Evolutionary conservation across 352 stramenopile genomes (phyloP), one percentile per base, ranked within the genome.

Genomic region (Pythium aristosporum): DNA sequence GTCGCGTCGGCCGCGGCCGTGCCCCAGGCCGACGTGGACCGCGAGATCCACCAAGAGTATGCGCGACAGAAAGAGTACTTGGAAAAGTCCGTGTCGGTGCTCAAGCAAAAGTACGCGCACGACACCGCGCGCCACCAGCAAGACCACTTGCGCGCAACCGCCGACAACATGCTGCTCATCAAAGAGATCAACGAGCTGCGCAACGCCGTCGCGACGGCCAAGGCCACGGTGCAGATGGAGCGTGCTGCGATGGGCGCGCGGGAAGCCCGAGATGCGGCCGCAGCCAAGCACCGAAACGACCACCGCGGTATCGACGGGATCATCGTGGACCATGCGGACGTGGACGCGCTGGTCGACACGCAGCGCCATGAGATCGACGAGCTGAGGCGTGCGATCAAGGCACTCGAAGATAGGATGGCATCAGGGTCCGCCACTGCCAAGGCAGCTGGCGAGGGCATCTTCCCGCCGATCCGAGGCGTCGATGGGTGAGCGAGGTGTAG

Each of bases 31-130:
- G 87, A 96, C 60, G 75, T 77, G 12, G 89, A 98, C 67, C 97
- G 94, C 69, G 88, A 92, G 28, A 80, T 89, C n/a, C 93, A 97
- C 66, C 85, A 87, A n/a, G 81, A 97, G 55, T 98, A 98, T 67
- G 82, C 92, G 39, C 76, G 92, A 7, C 92, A 98, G 67, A 84
- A 92, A 30, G 90, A 97, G 63, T 98, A 96, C 59, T 73, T 98
- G 32, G 92, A 97, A 67, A 89, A 93, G 49, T 91, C 90, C 34
- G 81, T 98, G 0, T 75, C 89, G 50, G 86, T 78, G 16, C 79
- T 98, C n/a, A 96, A 97, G 73, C 74, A 83, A 25, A 96, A 94
- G 69, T 89, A 95, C 66, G 82, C 93, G 62, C 94, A 95, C 56
- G 83, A 80, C 8, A 86, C 94, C 75, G 76, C 79, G 5, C 89